Conservation (phyloP, 2,329 filamentous ascomycete species). For the Botryotinia calthae region DNA sequence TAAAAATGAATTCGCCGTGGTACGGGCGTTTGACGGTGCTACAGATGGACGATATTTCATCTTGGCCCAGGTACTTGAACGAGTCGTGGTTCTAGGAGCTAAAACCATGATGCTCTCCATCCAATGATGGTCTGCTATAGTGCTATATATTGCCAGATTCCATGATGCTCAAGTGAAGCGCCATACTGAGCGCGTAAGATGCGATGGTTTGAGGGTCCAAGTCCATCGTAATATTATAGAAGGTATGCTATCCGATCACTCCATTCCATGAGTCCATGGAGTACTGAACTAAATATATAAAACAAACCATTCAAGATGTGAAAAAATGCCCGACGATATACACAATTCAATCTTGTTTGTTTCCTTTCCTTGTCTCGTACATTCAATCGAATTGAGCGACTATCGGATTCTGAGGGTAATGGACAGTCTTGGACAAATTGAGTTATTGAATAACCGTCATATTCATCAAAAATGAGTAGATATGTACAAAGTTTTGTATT, state of each 20-base stretch:
- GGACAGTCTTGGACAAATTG: neutral
- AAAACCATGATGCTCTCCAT: neutral
- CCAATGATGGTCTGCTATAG: neutral
- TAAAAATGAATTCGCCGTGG: neutral
- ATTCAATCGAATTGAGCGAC: neutral
- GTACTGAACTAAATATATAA: neutral
- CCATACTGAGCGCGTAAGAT: neutral
- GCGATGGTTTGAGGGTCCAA: neutral
- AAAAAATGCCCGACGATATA: neutral
- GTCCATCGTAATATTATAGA: neutral
- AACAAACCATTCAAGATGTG: neutral
- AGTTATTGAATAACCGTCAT: neutral
- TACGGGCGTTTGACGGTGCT: neutral
- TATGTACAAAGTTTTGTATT: neutral
- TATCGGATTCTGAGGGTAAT: neutral
- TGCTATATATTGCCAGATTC: neutral
- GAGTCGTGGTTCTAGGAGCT: neutral
- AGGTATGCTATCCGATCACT: neutral
- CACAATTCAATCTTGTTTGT: neutral
- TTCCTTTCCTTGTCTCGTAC: neutral
- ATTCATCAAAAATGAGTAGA: neutral
- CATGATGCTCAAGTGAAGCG: neutral
- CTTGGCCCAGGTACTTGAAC: neutral
- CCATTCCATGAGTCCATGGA: neutral
- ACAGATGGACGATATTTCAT: neutral